phyloP scores from a whole-genome alignment of 768 basidiomycete species.

The Leccinum truebloodii region DNA sequence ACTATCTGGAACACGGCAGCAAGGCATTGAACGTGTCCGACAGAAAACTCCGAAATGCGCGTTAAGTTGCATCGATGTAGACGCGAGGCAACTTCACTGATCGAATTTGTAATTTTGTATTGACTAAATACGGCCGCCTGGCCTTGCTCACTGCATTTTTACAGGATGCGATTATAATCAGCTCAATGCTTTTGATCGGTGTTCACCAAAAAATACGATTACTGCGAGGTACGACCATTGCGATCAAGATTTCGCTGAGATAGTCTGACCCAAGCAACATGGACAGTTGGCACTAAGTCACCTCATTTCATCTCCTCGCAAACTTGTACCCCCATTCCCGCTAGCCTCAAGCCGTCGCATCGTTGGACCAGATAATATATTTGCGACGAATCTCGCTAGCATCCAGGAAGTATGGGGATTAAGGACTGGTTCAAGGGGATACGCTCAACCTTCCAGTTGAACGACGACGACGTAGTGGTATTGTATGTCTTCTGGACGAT shows the following conservation, averaged over 20 bases:
- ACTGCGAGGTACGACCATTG: not conserved
- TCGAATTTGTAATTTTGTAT: rapidly evolving
- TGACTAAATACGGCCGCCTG: too few relatives aligned
- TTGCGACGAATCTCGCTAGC: not conserved
- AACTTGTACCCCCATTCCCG: not conserved
- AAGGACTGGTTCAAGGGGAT: not conserved
- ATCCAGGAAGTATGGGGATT: not conserved
- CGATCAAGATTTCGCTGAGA: not conserved
- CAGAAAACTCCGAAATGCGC: not conserved
- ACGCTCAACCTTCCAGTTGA: not conserved
- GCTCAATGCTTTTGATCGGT: too few relatives aligned
- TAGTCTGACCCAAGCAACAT: not conserved
- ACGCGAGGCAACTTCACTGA: not conserved
- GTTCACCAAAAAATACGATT: not conserved
- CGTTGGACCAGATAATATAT: not conserved
- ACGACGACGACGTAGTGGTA: not conserved
- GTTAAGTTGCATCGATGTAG: not conserved
- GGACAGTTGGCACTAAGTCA: not conserved
- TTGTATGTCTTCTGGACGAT: not conserved
- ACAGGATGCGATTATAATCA: too few relatives aligned
- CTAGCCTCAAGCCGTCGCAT: not conserved
- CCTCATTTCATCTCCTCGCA: not conserved
- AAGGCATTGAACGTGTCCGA: not conserved
- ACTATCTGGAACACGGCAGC: not conserved
- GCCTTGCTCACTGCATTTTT: too few relatives aligned